Evolutionary conservation across 176 grass and related monocot genomes (phyloP).

Genomic region (Oryza punctata): DNA sequence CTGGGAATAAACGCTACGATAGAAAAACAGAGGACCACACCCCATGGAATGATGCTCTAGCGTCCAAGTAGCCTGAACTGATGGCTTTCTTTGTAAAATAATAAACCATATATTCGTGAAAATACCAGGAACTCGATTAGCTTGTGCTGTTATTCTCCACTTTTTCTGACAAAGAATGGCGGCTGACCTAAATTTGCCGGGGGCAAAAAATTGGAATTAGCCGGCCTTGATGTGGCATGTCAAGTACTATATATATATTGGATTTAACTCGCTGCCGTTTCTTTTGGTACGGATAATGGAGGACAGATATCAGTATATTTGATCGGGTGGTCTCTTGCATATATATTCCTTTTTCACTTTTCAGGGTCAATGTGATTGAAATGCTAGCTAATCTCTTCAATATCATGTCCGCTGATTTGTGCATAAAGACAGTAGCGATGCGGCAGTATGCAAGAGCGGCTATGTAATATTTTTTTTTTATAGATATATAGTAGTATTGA

Average conservation of each 20-base stretch:
- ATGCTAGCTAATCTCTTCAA: not conserved
- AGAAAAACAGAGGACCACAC: constrained; percentile 19
- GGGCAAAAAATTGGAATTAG: not conserved
- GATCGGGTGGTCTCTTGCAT: not conserved
- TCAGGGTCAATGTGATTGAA: not conserved
- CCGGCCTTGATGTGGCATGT: not conserved
- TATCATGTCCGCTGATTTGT: not conserved
- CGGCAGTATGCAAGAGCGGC: too few species aligned
- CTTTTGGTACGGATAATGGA: not conserved
- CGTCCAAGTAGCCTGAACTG: not conserved
- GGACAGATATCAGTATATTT: not conserved
- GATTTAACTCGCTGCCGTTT: too few species aligned
- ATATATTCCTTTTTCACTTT: not conserved
- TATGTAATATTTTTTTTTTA: too few species aligned
- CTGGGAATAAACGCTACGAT: not conserved
- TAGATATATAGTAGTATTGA: not conserved
- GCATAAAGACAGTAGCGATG: too few species aligned
- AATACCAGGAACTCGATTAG: not conserved
- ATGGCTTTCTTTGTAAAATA: not conserved
- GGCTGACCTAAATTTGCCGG: constrained; percentile 29
- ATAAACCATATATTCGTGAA: not conserved
- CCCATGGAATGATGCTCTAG: not conserved
- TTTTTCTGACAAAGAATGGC: not conserved
- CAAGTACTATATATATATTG: too few species aligned
- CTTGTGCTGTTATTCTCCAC: constrained; percentile 19